Evolutionary conservation across 495 filamentous ascomycete species (phyloP).

Genomic region (Hyaloscypha finlandica): DNA sequence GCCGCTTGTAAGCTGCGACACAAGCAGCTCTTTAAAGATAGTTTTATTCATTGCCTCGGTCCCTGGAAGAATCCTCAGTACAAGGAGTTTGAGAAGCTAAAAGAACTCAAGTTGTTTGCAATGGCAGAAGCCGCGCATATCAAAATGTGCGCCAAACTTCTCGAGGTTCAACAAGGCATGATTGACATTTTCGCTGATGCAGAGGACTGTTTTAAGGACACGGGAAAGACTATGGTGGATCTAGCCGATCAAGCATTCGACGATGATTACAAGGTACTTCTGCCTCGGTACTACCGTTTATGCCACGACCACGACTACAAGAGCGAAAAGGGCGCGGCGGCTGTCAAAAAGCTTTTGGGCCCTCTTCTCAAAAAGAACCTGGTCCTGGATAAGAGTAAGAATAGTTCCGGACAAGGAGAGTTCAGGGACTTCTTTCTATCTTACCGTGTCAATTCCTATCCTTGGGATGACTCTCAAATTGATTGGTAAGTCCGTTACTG

Average conservation of each 20-base stretch:
- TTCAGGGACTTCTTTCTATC: neutral
- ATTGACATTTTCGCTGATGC: neutral
- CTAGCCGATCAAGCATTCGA: neutral
- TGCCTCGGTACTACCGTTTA: neutral
- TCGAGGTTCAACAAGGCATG: neutral
- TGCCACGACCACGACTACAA: neutral
- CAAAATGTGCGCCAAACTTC: neutral
- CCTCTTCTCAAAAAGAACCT: neutral
- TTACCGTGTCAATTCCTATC: neutral
- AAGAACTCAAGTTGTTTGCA: neutral
- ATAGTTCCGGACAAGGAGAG: neutral
- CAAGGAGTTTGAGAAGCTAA: neutral
- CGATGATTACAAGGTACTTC: neutral
- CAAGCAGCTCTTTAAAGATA: constrained; percentile 12
- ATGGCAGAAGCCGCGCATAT: neutral
- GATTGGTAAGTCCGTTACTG: neutral
- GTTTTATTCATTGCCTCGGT: constrained; percentile 14
- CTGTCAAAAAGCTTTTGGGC: neutral
- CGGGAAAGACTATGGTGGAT: neutral
- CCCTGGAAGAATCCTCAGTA: constrained; percentile 1
- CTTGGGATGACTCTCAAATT: neutral
- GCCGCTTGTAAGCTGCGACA: constrained; percentile 10
- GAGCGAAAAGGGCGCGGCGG: neutral
- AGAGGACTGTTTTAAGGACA: neutral
- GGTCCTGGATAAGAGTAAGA: neutral